Conservation (phyloP, 1,284 basidiomycete species). For the Ceratobasidium sp. region DNA sequence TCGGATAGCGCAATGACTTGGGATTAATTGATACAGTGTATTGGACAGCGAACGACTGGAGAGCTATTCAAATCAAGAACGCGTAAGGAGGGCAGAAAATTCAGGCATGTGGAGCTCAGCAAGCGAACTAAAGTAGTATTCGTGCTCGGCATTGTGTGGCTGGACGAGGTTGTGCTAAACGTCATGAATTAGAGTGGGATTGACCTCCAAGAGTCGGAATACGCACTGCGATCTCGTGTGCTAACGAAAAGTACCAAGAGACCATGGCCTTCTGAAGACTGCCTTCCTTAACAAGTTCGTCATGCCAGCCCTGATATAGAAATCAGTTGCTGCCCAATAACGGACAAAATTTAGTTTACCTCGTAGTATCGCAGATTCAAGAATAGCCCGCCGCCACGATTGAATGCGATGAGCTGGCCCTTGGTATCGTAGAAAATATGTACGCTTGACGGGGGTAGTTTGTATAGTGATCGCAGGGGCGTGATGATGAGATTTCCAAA, state of each 20-base stretch:
- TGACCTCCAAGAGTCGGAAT: background rate
- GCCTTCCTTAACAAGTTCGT: conserved; percentile 63
- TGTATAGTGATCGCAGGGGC: conserved; percentile 64
- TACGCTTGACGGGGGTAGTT: conserved; percentile 69
- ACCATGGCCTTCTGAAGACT: conserved; percentile 73
- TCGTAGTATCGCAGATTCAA: conserved; percentile 88
- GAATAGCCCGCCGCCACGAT: conserved; percentile 87
- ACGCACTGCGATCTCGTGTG: conserved; percentile 78
- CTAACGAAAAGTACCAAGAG: conserved; percentile 88
- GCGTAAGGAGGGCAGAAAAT: conserved; percentile 45
- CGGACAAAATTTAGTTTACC: conserved; percentile 57
- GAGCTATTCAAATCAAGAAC: background rate
- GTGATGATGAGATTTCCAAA: conserved; percentile 67
- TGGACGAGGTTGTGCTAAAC: conserved; percentile 47
- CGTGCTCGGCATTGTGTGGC: conserved; percentile 49
- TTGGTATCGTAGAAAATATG: conserved; percentile 86
- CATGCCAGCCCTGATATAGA: conserved; percentile 28
- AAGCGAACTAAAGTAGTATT: conserved; percentile 93
- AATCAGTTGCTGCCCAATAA: conserved; percentile 29
- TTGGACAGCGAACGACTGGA: background rate
- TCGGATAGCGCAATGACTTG: background rate
- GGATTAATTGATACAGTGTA: background rate
- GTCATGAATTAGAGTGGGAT: conserved; percentile 12
- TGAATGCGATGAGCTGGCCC: conserved; percentile 92
- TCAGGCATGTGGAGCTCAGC: conserved; percentile 67